Percentiles rank a stretch among this genome's conserved stretches.
These are phyloP conservation scores for Nothomitra cinnamomea DNA, from an alignment of 2,329 filamentous ascomycete genomes.

Conservation along the genomic window DNA sequence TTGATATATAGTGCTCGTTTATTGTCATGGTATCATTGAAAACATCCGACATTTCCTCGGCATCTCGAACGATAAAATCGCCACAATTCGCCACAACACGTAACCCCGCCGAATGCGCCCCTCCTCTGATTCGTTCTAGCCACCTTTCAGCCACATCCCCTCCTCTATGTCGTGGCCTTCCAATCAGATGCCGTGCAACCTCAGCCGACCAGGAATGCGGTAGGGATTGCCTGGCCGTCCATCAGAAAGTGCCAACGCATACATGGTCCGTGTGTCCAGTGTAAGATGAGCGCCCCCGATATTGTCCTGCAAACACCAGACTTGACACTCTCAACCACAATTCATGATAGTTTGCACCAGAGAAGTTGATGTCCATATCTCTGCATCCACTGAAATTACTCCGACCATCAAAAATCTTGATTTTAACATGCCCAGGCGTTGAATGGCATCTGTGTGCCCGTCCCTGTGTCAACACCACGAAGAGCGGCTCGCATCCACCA, in stretches of 20 bases:
- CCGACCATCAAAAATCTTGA: too few species aligned
- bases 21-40: too few species aligned
- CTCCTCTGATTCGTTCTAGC: background rate
- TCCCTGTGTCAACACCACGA: too few species aligned
- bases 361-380: too few species aligned
- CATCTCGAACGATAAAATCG: background rate
- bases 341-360: too few species aligned
- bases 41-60: too few species aligned
- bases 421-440: too few species aligned
- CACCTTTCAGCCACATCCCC: slow-evolving; percentile 1
- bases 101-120: background rate
- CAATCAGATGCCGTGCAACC: background rate
- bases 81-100: background rate
- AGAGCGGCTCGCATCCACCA: too few species aligned
- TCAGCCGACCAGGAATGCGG: background rate
- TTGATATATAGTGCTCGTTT: background rate
- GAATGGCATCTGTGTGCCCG: too few species aligned
- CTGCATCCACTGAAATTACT: too few species aligned
- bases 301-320: background rate
- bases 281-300: background rate
- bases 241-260: slow-evolving; percentile 4
- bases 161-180: background rate
- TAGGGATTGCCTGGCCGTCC: background rate
- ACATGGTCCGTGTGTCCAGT: slow-evolving; percentile 3
- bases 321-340: too few species aligned